Percentiles rank a stretch among this genome's conserved stretches.
phyloP scores from a whole-genome alignment of 2,329 filamentous ascomycete genomes.

The Ophiostoma australiae region DNA sequence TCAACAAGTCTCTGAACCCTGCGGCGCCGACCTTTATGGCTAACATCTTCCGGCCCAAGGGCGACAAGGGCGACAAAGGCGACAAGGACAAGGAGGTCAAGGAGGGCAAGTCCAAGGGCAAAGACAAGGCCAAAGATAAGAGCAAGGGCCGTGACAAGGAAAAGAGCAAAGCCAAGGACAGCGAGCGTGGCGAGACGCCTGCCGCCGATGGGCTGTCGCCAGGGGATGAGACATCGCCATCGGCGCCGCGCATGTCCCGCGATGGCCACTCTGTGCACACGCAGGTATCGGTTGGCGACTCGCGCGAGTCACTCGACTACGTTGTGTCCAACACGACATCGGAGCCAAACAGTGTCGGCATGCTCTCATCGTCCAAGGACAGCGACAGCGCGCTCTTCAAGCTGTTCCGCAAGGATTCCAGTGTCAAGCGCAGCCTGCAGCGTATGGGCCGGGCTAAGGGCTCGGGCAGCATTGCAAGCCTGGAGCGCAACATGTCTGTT shows the following conservation, averaged over 20 bases:
- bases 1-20: slow-evolving; percentile 64
- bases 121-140: slow-evolving; percentile 36
- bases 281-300: slow-evolving; percentile 55
- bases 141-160: slow-evolving; percentile 35
- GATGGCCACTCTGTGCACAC: slow-evolving; percentile 56
- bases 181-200: slow-evolving; percentile 12
- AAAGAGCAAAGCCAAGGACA: slow-evolving; percentile 36
- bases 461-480: slow-evolving; percentile 52
- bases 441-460: slow-evolving; percentile 45
- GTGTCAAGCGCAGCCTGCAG: slow-evolving; percentile 60
- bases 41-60: slow-evolving; percentile 53
- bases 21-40: slow-evolving; percentile 83
- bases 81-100: slow-evolving; percentile 34
- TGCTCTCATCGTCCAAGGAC: slow-evolving; percentile 41
- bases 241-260: slow-evolving; percentile 51
- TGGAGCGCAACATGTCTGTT: slow-evolving; percentile 51
- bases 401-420: slow-evolving; percentile 64
- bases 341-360: slow-evolving; percentile 42
- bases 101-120: slow-evolving; percentile 37
- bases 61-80: slow-evolving; percentile 37
- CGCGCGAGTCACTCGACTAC: slow-evolving; percentile 54
- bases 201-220: slow-evolving; percentile 30
- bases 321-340: slow-evolving; percentile 54
- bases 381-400: slow-evolving; percentile 54
- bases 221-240: slow-evolving; percentile 40